phyloP scores from a whole-genome alignment of 805 yeast genomes.

The Yarrowia osloensis region DNA sequence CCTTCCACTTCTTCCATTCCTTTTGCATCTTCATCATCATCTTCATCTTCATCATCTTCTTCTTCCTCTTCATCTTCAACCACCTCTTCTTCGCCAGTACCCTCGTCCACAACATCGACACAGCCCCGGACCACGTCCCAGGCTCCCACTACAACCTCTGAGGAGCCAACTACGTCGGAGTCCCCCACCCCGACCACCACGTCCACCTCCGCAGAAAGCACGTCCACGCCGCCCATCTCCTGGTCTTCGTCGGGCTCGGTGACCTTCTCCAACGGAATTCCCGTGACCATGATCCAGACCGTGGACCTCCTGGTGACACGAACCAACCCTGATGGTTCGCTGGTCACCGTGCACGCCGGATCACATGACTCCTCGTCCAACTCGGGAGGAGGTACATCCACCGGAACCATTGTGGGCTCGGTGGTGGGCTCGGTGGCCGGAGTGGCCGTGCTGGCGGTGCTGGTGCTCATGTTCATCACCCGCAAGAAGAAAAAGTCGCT shows the following conservation, averaged over 20 bases:
- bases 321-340: conserved; percentile 26
- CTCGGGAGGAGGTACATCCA: conserved; percentile 28
- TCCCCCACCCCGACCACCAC: not conserved
- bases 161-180: not conserved
- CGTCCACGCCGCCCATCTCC: conserved; percentile 10
- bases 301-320: conserved; percentile 18
- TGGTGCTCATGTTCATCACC: conserved; percentile 32
- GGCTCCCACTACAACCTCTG: not conserved
- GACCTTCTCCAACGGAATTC: conserved; percentile 20
- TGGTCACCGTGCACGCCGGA: not conserved
- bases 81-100: not conserved
- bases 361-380: not conserved
- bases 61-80: not conserved
- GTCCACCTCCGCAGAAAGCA: not conserved
- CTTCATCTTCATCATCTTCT: not conserved
- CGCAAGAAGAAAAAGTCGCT: conserved; percentile 28
- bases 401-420: conserved; percentile 37
- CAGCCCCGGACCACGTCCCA: not conserved
- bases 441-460: conserved; percentile 35
- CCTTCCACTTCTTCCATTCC: not conserved
- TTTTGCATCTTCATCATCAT: not conserved
- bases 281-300: conserved; percentile 7
- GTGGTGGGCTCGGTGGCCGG: conserved; percentile 40
- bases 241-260: conserved; percentile 20
- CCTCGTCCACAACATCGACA: not conserved